Base-by-base conservation (phyloP, 2,329 filamentous ascomycete genomes). In the Sporothrix protearum region DNA sequence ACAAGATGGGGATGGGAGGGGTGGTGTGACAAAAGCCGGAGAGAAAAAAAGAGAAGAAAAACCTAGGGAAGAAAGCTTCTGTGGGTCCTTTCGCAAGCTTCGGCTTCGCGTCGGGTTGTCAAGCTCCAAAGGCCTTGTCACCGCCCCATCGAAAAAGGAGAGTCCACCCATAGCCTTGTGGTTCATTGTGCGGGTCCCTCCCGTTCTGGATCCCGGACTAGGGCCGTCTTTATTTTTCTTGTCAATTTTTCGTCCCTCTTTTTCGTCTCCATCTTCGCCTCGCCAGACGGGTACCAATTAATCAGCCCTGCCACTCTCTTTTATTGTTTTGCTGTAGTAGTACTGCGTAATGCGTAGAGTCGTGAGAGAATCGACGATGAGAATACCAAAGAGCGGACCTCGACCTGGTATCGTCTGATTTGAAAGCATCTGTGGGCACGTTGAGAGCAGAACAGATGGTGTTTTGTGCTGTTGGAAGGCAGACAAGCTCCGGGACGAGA, bases 1-100 rank as follows among this genome's bases (percentile, higher is more conserved):
- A 30, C 8, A 61, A 14, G 51, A 55, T 10, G 12, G 51, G 25
- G 36, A 39, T 10, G n/a, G n/a, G 30, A 30, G 28, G 22, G 66
- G 66, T 68, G 66, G 66, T 68, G 66, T 68, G 66, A 53, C 47
- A 19, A 28, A 28, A 42, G 33, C n/a, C 30, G 39, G 19, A 36
- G 10, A 39, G 1, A 36, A n/a, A 59, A 19, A 61, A 42, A 51
- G n/a, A 19, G 63, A 42, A 36, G 42, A n/a, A 39, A 6, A 42
- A 25, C n/a, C n/a, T n/a, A n/a, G 57, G 16, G 16, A 28, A 36
- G 19, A 19, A 33, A 66, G 42, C 39, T 49, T n/a, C 16, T 49
- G 42, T 67, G 63, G 63, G 22, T 45, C 36, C n/a, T 16, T 16
- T 22, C 39, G n/a, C 61, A 45, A 47, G 63, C 42, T 49, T 66